Conservation (phyloP, 495 filamentous ascomycete genomes). For the Clohesyomyces aquaticus region DNA sequence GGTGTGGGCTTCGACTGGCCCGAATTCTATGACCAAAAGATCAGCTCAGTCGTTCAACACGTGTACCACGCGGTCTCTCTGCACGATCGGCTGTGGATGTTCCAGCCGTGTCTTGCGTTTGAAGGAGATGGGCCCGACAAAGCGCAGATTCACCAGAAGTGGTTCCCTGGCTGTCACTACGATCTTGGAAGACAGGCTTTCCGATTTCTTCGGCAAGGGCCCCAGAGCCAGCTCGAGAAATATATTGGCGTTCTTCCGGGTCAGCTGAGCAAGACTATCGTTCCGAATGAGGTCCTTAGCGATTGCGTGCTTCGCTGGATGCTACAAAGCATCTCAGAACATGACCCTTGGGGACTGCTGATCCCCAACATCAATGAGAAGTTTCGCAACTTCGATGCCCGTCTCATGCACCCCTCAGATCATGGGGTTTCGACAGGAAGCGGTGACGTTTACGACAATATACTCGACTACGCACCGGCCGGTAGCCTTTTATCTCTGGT, state of each 20-base stretch:
- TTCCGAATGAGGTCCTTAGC: slow-evolving; percentile 22
- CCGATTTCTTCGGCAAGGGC: slow-evolving; percentile 25
- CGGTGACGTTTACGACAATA: slow-evolving; percentile 32
- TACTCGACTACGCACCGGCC: slow-evolving; percentile 18
- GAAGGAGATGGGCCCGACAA: slow-evolving; percentile 4
- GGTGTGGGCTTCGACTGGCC: slow-evolving; percentile 35
- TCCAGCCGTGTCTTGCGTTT: slow-evolving; percentile 31
- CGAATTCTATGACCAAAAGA: slow-evolving; percentile 37
- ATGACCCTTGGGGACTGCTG: background rate
- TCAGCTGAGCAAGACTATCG: slow-evolving; percentile 19
- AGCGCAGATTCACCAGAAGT: slow-evolving; percentile 20
- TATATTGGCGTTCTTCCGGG: slow-evolving; percentile 20
- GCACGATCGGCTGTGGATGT: slow-evolving; percentile 34
- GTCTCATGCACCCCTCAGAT: slow-evolving; percentile 4
- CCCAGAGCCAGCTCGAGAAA: slow-evolving; percentile 17
- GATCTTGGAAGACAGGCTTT: slow-evolving; percentile 34
- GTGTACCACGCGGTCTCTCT: slow-evolving; percentile 30
- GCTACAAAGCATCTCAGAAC: background rate
- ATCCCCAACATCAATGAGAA: slow-evolving; percentile 9
- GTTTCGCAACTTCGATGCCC: background rate
- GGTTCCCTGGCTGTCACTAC: slow-evolving; percentile 35
- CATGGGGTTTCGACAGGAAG: slow-evolving; percentile 18
- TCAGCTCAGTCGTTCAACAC: slow-evolving; percentile 20
- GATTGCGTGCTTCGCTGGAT: slow-evolving; percentile 34
- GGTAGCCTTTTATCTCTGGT: slow-evolving; percentile 16